phyloP scores from a whole-genome alignment of 2,329 filamentous ascomycete genomes.

The Colletotrichum tamarilloi region DNA sequence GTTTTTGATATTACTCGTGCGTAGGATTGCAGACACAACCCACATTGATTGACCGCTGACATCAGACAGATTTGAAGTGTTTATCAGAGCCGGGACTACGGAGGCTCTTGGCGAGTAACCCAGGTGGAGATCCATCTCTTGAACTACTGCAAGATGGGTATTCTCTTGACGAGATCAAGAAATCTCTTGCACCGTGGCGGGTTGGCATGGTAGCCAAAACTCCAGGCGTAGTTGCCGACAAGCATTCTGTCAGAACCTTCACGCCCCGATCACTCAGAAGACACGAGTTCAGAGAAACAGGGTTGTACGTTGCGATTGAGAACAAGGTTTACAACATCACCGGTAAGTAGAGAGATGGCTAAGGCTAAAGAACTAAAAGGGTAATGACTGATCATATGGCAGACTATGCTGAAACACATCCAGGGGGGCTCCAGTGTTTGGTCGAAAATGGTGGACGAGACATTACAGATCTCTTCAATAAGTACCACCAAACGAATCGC shows the following conservation, averaged over 20 bases:
- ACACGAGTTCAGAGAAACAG: slow-evolving; percentile 16
- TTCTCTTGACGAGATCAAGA: background rate
- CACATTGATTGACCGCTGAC: background rate
- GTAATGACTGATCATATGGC: background rate
- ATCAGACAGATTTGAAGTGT: background rate
- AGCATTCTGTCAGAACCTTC: background rate
- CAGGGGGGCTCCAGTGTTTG: slow-evolving; percentile 20
- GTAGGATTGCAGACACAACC: too few species aligned
- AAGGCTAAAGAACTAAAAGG: fast-evolving
- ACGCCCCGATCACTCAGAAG: background rate
- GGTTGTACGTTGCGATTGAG: slow-evolving; percentile 23
- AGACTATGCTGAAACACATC: slow-evolving; percentile 34
- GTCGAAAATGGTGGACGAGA: slow-evolving; percentile 22
- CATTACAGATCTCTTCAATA: slow-evolving; percentile 23
- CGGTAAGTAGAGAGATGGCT: background rate
- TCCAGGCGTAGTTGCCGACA: background rate
- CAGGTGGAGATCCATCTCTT: slow-evolving; percentile 20
- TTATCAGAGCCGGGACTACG: background rate
- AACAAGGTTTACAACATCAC: slow-evolving; percentile 35
- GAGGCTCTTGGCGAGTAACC: background rate
- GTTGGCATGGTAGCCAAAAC: slow-evolving; percentile 7
- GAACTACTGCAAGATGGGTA: background rate
- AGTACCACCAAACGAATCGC: background rate
- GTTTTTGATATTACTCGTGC: slow-evolving; percentile 35
- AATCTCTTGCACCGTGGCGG: background rate